A percentile compares a stretch with the other conserved stretches of the same genome.
These are phyloP conservation scores for Mucor racemosus DNA, from an alignment of 371 early-diverging fungal genomes.

Conservation along the genomic window DNA sequence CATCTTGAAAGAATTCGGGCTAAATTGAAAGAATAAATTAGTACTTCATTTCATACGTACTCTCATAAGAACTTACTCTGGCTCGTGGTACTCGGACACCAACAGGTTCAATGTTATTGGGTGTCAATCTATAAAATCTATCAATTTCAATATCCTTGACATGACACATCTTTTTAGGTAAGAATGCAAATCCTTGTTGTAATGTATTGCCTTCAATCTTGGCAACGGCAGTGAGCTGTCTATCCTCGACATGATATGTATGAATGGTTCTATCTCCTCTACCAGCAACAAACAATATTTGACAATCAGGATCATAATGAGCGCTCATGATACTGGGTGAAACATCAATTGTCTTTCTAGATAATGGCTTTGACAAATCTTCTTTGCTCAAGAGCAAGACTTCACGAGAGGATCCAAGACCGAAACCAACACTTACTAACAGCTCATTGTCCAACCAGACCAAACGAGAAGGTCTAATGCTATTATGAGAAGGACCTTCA, in stretches of 20 bases:
- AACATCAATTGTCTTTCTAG: conserved; percentile 61
- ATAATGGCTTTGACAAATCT: conserved; percentile 46
- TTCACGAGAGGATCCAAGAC: conserved; percentile 64
- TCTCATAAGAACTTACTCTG: conserved; percentile 39
- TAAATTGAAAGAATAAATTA: conserved; percentile 20
- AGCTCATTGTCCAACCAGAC: conserved; percentile 66
- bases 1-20: conserved; percentile 88
- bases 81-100: conserved; percentile 79
- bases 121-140: conserved; percentile 69
- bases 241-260: conserved; percentile 37
- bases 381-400: conserved; percentile 59
- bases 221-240: conserved; percentile 51
- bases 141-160: conserved; percentile 71
- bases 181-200: conserved; percentile 72
- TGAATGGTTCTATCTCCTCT: conserved; percentile 63
- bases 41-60: background rate
- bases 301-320: conserved; percentile 70
- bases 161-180: conserved; percentile 69
- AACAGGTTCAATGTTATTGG: conserved; percentile 68
- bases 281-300: conserved; percentile 67
- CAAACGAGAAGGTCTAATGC: conserved; percentile 72
- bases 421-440: conserved; percentile 78
- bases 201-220: conserved; percentile 62
- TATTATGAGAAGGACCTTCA: conserved; percentile 67
- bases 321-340: conserved; percentile 79